phyloP scores from a whole-genome alignment of 2,329 filamentous ascomycete species.

The Xylariales sp. region DNA sequence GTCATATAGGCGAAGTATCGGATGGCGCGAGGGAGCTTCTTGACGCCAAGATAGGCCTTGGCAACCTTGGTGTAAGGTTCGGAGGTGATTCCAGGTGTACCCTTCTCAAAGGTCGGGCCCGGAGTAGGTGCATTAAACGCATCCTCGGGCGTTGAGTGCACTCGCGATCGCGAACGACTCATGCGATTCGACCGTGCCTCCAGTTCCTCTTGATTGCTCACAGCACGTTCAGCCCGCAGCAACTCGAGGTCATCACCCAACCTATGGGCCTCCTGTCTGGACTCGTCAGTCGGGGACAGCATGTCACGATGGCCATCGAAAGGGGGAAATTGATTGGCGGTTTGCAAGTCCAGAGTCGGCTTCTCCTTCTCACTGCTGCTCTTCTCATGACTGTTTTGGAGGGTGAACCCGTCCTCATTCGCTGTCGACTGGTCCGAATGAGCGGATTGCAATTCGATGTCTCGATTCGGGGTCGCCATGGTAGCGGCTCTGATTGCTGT shows the following conservation, averaged over 20 bases:
- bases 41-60: slow-evolving; percentile 12
- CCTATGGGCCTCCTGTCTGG: neutral
- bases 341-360: no score
- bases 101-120: neutral
- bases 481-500: no score
- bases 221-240: neutral
- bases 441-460: no score
- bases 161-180: neutral
- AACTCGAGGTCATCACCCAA: neutral
- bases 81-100: neutral
- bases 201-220: neutral
- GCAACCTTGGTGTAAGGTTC: neutral
- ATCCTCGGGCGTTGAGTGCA: neutral
- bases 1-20: slow-evolving; percentile 69
- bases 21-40: slow-evolving; percentile 54
- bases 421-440: no score
- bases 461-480: no score
- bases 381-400: no score
- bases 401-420: no score
- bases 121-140: neutral
- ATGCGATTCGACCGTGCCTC: no score
- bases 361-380: no score
- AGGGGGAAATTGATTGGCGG: no score
- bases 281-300: neutral
- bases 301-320: no score